Evolutionary conservation across 257 asterid species (phyloP), one percentile per base, ranked within the genome.

Genomic region (Solanum habrochaites): DNA sequence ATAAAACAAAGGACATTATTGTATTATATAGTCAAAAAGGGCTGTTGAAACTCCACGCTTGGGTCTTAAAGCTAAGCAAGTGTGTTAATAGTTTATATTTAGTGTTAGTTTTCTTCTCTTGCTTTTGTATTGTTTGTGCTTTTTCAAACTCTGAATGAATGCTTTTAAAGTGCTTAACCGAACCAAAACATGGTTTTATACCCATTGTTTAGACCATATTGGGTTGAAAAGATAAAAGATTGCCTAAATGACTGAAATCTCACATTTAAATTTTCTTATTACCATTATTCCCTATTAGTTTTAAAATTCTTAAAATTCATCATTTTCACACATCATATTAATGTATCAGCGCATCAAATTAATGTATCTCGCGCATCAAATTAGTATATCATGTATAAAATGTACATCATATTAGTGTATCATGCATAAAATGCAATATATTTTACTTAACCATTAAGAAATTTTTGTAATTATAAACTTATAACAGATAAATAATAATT

Each of bases 121-220:
- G 3, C 85, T 81, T 71, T 85, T 72, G 49, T 39, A 37, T 11
- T 73, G 87, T 27, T 78, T 85, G 58, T 16, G 56, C 73, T 45
- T 85, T 85, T 52, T 52, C 73, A 72, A 85, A 7, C 47, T 85
- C 39, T 52, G 14, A 32, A 32, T 32, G 35, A 85, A 49, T 72
- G 83, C 7, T 43, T 47, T 80, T 5, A 18, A 80, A 80, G 11
- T 80, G 69, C 14, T 15, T 14, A 10, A 5, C 13, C 75, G 31
- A 69, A 69, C 42, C 43, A 10, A 6, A 80, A 47, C 10, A 29
- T n/a, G n/a, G 85, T 37, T 29, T 29, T 69, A 21, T 80, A n/a
- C 29, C 23, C 64, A 4, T 15, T 27, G 11, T 49, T 29, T 81
- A 81, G 69, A 45, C 45, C 69, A 47, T 80, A 47, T 81, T 81